Evolutionary conservation across 2,329 filamentous ascomycete genomes (phyloP).

Genomic region (Neonectria ditissima): DNA sequence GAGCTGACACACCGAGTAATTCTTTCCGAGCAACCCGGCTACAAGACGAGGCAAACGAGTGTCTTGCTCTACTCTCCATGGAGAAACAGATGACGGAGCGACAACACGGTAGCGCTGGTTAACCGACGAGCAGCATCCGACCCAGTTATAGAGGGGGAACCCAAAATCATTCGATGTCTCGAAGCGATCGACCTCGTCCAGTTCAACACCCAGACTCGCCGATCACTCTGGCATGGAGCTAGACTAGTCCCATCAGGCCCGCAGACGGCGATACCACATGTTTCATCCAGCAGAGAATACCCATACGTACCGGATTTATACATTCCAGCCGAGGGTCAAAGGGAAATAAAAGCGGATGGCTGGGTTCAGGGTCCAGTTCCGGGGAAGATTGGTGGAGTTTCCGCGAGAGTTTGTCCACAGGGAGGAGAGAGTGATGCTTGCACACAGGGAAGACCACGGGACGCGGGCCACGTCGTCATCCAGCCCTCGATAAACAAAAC

Average conservation of each 20-base stretch:
- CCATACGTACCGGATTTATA: slow-evolving; percentile 1
- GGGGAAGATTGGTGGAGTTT: slow-evolving; percentile 22
- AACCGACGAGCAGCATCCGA: background rate
- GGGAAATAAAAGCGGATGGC: slow-evolving; percentile 4
- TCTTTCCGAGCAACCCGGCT: background rate
- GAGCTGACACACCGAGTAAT: no score
- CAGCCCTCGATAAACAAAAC: slow-evolving; percentile 12
- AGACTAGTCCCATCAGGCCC: background rate
- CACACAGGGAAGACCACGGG: background rate
- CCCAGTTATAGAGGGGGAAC: background rate
- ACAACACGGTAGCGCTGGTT: background rate
- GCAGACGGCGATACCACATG: slow-evolving; percentile 9
- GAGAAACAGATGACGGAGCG: background rate
- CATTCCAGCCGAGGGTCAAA: slow-evolving; percentile 11
- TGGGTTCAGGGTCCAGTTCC: slow-evolving; percentile 10
- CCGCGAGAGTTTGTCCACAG: background rate
- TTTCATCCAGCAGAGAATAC: slow-evolving; percentile 6
- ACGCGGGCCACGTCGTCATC: slow-evolving; percentile 16
- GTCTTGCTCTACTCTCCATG: background rate
- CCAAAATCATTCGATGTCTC: background rate
- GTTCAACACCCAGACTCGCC: background rate
- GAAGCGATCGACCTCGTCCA: background rate
- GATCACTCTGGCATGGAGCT: background rate
- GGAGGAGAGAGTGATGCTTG: background rate
- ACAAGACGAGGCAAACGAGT: background rate